Base-by-base conservation (phyloP, 495 filamentous ascomycete species). In the Xylaria palmicola region DNA sequence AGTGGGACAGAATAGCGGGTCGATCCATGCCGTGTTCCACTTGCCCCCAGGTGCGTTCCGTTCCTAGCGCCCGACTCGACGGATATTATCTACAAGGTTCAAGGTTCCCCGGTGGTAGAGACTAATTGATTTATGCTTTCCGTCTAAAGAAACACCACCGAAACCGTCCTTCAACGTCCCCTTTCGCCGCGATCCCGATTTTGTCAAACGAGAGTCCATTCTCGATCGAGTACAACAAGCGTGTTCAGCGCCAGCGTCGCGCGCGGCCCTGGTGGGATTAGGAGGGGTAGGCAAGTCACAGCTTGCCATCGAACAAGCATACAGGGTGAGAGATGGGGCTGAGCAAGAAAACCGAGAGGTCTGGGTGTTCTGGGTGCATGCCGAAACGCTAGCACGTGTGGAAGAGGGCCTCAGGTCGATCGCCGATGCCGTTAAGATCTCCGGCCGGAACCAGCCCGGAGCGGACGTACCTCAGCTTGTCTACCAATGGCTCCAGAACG, bases 291-390 rank as follows among this genome's bases (percentile, higher is more conserved):
- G 68, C 34, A 68, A 68, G 24, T 67, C 68, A 22, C 67, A 68
- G 62, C 59, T 68, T 1, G 56, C 62, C 9, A 79, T 81, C 40
- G 75, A 79, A 51, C 73, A 75, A 56, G 72, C 73, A 20, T 69
- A 76, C 55, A 66, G 63, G 45, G 59, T 62, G 2, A 59, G 59
- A 9, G 53, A 66, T 47, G 24, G 52, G 6, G 62, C 72, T 34
- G 13, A 1, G 19, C 22, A 41, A 2, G 1, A 59, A 24, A 1
- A 9, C 2, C 7, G 30, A 6, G 48, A 67, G 7, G 61, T 49
- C 26, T 72, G 72, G 36, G 62, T 81, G 10, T 76, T 82, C 56
- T 81, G 75, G 79, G 66, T 80, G 1, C 71, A 78, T 62, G 74
- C 71, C 1, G 70, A 65, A 37, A 79, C 53, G 20, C 58, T 51